Evolutionary conservation across 2,329 filamentous ascomycete species (phyloP).

Genomic region (Aspergillus novofumigatus): DNA sequence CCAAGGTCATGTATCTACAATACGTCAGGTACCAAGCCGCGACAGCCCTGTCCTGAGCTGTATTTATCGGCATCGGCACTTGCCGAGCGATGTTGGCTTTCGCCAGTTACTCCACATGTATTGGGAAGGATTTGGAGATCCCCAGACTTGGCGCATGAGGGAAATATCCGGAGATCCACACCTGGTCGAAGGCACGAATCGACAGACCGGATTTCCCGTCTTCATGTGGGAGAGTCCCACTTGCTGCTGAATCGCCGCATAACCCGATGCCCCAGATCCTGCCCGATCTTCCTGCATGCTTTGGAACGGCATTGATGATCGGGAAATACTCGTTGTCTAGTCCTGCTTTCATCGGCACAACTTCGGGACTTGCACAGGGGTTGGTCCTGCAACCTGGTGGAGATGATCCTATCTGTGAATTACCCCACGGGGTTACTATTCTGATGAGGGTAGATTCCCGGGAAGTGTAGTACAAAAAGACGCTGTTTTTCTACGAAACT

Average conservation of each 20-base stretch:
- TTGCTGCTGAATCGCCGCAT: neutral
- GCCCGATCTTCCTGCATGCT: neutral
- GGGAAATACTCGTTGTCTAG: neutral
- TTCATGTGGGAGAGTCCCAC: neutral
- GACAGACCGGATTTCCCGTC: neutral
- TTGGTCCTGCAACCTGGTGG: neutral
- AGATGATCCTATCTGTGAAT: neutral
- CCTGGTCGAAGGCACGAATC: neutral
- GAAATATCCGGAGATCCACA: neutral
- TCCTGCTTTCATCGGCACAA: neutral
- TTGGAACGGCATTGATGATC: neutral
- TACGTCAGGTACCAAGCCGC: neutral
- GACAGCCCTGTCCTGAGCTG: neutral
- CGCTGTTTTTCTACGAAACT: neutral
- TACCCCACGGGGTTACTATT: neutral
- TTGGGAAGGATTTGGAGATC: constrained; percentile 7
- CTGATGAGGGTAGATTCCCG: neutral
- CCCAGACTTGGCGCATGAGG: constrained; percentile 1
- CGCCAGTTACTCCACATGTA: constrained; percentile 5
- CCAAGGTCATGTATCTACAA: neutral
- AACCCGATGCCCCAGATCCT: too few relatives aligned
- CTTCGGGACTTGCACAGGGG: neutral
- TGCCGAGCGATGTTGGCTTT: neutral
- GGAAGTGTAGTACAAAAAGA: neutral
- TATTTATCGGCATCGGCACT: neutral